Conservation (phyloP, 2,329 filamentous ascomycete species). For the Cladosporium sp. region DNA sequence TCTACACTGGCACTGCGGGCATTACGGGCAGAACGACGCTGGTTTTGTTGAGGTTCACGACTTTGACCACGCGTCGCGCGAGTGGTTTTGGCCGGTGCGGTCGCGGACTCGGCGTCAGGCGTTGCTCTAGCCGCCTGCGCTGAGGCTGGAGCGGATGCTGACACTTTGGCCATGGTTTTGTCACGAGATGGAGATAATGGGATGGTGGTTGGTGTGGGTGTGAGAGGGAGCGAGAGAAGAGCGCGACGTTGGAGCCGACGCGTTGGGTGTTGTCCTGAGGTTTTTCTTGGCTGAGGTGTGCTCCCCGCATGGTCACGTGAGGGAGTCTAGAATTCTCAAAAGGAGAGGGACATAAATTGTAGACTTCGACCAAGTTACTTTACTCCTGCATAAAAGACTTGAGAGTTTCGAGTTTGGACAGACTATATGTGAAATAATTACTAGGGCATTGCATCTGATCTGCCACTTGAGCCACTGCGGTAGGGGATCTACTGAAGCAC, state of each 20-base stretch:
- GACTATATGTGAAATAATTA: not conserved
- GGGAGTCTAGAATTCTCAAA: not conserved
- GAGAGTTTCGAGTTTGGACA: not conserved
- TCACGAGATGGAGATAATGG: not conserved
- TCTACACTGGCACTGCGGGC: slow-evolving; percentile 5
- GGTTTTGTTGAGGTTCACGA: slow-evolving; percentile 34
- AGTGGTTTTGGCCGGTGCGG: slow-evolving; percentile 18
- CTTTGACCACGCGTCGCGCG: slow-evolving; percentile 43
- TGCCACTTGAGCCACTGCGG: not conserved
- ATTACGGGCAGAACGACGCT: slow-evolving; percentile 15
- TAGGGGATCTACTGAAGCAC: not conserved
- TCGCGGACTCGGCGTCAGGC: slow-evolving; percentile 19
- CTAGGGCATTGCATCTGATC: not conserved
- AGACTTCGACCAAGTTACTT: not conserved
- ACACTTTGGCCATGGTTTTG: slow-evolving; percentile 8
- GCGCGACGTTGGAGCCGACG: not conserved
- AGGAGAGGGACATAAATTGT: not conserved
- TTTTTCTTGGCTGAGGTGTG: not conserved
- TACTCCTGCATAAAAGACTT: not conserved
- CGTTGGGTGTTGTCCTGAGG: not conserved
- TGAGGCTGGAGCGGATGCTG: not conserved
- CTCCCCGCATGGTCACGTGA: not conserved
- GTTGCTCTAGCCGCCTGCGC: slow-evolving; percentile 7
- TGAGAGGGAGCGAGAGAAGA: not conserved
- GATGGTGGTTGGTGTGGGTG: not conserved